These are phyloP conservation scores for Nephelium lappaceum DNA, from an alignment of 345 rosid genomes.

Conservation along the genomic window DNA sequence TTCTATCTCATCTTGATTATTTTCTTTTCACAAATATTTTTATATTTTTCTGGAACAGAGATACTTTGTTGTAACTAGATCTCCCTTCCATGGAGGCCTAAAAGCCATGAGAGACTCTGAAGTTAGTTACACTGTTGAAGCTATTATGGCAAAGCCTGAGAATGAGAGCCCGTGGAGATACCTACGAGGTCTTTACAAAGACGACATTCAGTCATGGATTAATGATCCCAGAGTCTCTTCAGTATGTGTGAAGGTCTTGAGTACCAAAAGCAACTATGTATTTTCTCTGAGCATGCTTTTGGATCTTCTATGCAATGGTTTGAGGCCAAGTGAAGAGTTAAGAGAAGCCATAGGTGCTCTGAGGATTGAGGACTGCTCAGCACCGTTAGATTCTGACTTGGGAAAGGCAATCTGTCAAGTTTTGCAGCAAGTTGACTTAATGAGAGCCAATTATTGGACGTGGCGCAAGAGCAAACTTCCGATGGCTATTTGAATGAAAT, in stretches of 20 bases:
- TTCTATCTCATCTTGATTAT: not conserved
- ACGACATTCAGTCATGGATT: conserved; percentile 46
- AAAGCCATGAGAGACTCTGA: conserved; percentile 74
- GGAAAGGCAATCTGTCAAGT: conserved; percentile 57
- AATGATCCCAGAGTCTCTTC: conserved; percentile 60
- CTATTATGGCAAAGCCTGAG: conserved; percentile 58
- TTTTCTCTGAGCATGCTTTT: conserved; percentile 73
- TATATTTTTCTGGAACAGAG: conserved; percentile 49
- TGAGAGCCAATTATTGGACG: conserved; percentile 78
- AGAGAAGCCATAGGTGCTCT: conserved; percentile 55
- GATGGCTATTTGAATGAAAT: conserved; percentile 4
- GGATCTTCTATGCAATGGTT: conserved; percentile 77
- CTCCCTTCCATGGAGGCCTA: conserved; percentile 73
- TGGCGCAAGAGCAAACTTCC: conserved; percentile 74
- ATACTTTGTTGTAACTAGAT: conserved; percentile 66
- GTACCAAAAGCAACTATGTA: conserved; percentile 43
- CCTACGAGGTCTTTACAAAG: conserved; percentile 81
- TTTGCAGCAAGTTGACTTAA: conserved; percentile 61
- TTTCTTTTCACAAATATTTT: conserved; percentile 5
- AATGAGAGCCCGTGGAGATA: conserved; percentile 95
- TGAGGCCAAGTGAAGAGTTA: conserved; percentile 61
- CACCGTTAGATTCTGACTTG: conserved; percentile 44
- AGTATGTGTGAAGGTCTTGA: conserved; percentile 65
- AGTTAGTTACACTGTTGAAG: conserved; percentile 63
- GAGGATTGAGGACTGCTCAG: conserved; percentile 34